Conservation (phyloP, 108 stramenopile species). For the Cyclotella baltica region DNA sequence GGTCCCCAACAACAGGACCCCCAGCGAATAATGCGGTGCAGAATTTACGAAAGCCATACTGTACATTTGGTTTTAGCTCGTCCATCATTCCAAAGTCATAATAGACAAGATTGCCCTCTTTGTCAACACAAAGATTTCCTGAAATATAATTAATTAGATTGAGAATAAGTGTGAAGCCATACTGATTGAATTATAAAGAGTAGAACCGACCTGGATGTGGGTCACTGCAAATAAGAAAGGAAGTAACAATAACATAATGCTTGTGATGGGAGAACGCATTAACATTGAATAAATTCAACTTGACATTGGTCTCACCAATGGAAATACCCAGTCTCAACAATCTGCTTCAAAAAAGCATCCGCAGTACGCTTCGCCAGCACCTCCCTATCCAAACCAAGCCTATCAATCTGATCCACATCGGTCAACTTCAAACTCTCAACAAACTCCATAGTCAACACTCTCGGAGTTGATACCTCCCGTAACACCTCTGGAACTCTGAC, state of each 20-base stretch:
- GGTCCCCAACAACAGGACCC: conserved; percentile 81
- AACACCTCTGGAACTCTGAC: conserved; percentile 90
- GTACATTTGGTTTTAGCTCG: conserved; percentile 87
- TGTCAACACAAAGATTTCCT: conserved; percentile 86
- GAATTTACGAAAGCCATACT: conserved; percentile 85
- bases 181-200: not conserved
- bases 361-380: conserved; percentile 90
- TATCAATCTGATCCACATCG: conserved; percentile 81
- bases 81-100: conserved; percentile 99
- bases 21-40: conserved; percentile 90
- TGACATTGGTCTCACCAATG: conserved; percentile 53
- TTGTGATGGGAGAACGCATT: too few species aligned
- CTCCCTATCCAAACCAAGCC: conserved; percentile 80
- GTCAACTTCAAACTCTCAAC: conserved; percentile 92
- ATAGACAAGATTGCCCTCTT: conserved; percentile 87
- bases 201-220: conserved; percentile 38
- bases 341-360: conserved; percentile 93
- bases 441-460: conserved; percentile 95
- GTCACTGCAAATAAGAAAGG: conserved; percentile 5
- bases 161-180: not conserved
- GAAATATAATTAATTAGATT: not conserved
- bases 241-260: too few species aligned
- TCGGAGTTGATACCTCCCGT: conserved; percentile 82
- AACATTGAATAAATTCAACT: too few species aligned
- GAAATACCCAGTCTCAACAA: conserved; percentile 81